Conservation (phyloP, 371 early-diverging fungal genomes). For the Apophysomyces variabilis region DNA sequence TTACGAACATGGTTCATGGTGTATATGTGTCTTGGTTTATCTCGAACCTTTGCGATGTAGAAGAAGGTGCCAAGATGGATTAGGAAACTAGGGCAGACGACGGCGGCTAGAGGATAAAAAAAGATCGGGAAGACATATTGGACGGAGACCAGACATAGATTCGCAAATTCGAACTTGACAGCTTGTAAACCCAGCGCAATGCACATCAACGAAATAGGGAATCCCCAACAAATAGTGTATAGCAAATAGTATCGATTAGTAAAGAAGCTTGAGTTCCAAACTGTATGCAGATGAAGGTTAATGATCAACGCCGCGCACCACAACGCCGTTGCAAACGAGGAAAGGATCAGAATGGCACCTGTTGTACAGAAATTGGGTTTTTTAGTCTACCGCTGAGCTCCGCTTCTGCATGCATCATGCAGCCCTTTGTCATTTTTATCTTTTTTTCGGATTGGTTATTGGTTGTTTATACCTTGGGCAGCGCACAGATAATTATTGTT, state of each 20-base stretch:
- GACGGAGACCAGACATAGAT: slow-evolving; percentile 53
- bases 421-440: neutral
- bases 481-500: slow-evolving; percentile 63
- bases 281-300: slow-evolving; percentile 64
- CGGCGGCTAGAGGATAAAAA: slow-evolving; percentile 58
- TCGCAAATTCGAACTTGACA: slow-evolving; percentile 60
- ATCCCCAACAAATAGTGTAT: slow-evolving; percentile 62
- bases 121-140: slow-evolving; percentile 50
- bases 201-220: slow-evolving; percentile 48
- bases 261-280: slow-evolving; percentile 62
- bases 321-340: slow-evolving; percentile 55
- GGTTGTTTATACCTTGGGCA: slow-evolving; percentile 46
- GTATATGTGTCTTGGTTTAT: neutral
- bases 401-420: slow-evolving; percentile 8
- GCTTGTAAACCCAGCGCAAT: slow-evolving; percentile 43
- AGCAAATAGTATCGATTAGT: slow-evolving; percentile 52
- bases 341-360: slow-evolving; percentile 57
- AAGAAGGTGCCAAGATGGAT: slow-evolving; percentile 61
- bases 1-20: neutral
- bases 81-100: slow-evolving; percentile 58
- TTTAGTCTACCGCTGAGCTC: neutral
- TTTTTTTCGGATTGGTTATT: neutral
- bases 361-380: neutral
- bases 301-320: slow-evolving; percentile 63
- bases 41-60: slow-evolving; percentile 48